Conservation (phyloP, 768 basidiomycete genomes). For the Austroboletus festivus region DNA sequence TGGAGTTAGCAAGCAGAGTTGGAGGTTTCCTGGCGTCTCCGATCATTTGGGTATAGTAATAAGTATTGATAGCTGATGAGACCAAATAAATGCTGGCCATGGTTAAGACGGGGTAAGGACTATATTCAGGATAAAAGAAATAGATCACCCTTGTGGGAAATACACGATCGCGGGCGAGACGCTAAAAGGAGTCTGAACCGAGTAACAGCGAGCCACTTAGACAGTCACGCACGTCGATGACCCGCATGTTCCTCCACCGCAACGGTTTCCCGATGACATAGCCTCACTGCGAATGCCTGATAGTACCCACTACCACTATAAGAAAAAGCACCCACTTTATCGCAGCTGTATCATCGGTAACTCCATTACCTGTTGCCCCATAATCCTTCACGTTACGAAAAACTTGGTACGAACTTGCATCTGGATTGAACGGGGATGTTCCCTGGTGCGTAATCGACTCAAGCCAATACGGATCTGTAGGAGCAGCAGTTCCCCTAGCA, state of each 20-base stretch:
- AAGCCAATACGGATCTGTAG: slow-evolving; percentile 62
- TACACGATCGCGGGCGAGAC: slow-evolving; percentile 59
- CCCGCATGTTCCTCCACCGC: slow-evolving; percentile 50
- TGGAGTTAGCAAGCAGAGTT: slow-evolving; percentile 29
- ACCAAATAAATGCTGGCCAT: slow-evolving; percentile 27
- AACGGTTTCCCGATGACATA: slow-evolving; percentile 56
- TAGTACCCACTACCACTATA: background rate
- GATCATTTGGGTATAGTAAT: slow-evolving; percentile 34
- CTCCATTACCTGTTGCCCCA: slow-evolving; percentile 53
- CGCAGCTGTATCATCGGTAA: slow-evolving; percentile 67
- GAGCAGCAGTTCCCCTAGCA: slow-evolving; percentile 41
- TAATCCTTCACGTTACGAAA: slow-evolving; percentile 70
- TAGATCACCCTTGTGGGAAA: slow-evolving; percentile 59
- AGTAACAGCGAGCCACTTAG: background rate
- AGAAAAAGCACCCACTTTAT: slow-evolving; percentile 52
- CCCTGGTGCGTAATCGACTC: slow-evolving; percentile 67
- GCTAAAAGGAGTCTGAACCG: background rate
- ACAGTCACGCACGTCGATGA: slow-evolving; percentile 45
- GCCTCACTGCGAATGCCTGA: slow-evolving; percentile 42
- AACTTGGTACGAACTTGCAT: slow-evolving; percentile 53
- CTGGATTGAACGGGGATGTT: slow-evolving; percentile 56
- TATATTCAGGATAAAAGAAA: background rate
- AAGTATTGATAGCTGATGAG: slow-evolving; percentile 26
- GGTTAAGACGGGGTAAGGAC: slow-evolving; percentile 3
- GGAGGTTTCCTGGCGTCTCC: slow-evolving; percentile 34